phyloP scores from a whole-genome alignment of 306 rosid species.

The Arachis stenosperma region DNA sequence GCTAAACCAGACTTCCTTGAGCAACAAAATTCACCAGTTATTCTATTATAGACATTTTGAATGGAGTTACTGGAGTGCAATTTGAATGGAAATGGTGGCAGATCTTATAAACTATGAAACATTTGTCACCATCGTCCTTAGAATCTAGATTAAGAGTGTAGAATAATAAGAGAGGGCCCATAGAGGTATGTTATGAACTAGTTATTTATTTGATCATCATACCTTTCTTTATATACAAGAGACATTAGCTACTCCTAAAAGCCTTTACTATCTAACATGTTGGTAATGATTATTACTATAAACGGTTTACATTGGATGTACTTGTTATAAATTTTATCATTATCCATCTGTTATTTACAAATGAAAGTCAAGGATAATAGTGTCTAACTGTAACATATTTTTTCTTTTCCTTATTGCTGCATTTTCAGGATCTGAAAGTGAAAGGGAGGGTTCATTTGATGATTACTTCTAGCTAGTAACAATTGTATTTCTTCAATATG shows the following conservation, averaged over 20 bases:
- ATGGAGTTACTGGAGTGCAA: too few relatives aligned
- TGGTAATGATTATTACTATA: constrained; percentile 4
- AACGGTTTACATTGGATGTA: constrained; percentile 23
- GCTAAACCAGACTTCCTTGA: too few relatives aligned
- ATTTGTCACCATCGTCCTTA: too few relatives aligned
- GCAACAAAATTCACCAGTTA: too few relatives aligned
- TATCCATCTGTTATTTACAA: constrained; percentile 19
- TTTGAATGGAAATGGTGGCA: too few relatives aligned
- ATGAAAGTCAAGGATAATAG: constrained; percentile 12
- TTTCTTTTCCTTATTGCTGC: constrained; percentile 38
- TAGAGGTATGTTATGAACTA: too few relatives aligned
- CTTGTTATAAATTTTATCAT: not conserved
- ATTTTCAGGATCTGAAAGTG: constrained; percentile 78
- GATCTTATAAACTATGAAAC: too few relatives aligned
- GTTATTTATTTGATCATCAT: too few relatives aligned
- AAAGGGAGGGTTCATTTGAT: constrained; percentile 77
- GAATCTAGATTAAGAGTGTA: too few relatives aligned
- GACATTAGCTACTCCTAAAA: not conserved
- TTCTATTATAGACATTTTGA: too few relatives aligned
- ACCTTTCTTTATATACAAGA: too few relatives aligned
- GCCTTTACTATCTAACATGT: constrained; percentile 24
- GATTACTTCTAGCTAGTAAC: constrained; percentile 85
- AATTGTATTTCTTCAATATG: constrained; percentile 48
- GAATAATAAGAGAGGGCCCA: too few relatives aligned
- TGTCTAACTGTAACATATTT: constrained; percentile 20